These are phyloP conservation scores for Glycine soja DNA, from an alignment of 306 rosid species.

Conservation along the genomic window DNA sequence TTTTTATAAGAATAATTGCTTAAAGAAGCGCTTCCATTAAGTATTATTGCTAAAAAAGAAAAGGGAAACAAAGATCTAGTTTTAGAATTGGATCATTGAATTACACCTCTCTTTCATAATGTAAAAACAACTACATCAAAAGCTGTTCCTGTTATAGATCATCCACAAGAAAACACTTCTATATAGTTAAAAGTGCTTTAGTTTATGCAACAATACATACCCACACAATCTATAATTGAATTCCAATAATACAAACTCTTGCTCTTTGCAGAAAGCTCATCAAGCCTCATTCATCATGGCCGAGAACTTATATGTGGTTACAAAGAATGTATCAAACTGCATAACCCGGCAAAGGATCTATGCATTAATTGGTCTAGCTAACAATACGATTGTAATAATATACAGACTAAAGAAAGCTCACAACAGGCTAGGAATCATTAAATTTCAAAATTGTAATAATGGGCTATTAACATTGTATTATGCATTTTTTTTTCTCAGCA, in stretches of 20 bases:
- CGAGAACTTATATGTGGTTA: background rate
- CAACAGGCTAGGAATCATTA: background rate
- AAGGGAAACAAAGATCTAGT: too few species aligned
- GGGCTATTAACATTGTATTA: conserved; percentile 15
- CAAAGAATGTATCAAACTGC: background rate
- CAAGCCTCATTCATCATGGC: background rate
- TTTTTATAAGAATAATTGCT: too few species aligned
- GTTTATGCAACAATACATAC: conserved; percentile 26
- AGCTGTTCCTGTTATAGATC: too few species aligned
- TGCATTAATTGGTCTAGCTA: conserved; percentile 32
- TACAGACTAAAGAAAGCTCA: conserved; percentile 23
- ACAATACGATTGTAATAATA: conserved; percentile 1
- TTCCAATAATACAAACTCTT: conserved; percentile 27
- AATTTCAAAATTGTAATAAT: conserved; percentile 32
- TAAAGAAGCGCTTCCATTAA: too few species aligned
- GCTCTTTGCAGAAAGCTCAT: conserved; percentile 1
- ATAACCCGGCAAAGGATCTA: background rate
- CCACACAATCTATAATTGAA: too few species aligned
- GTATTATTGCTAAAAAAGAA: too few species aligned
- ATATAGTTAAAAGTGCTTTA: conserved; percentile 6
- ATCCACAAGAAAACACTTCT: background rate
- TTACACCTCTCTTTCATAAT: too few species aligned
- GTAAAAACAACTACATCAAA: too few species aligned
- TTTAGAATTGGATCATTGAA: too few species aligned
- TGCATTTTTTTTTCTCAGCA: conserved; percentile 20